Conservation (phyloP, 2,329 filamentous ascomycete species). For the Leptodontidium sp. region DNA sequence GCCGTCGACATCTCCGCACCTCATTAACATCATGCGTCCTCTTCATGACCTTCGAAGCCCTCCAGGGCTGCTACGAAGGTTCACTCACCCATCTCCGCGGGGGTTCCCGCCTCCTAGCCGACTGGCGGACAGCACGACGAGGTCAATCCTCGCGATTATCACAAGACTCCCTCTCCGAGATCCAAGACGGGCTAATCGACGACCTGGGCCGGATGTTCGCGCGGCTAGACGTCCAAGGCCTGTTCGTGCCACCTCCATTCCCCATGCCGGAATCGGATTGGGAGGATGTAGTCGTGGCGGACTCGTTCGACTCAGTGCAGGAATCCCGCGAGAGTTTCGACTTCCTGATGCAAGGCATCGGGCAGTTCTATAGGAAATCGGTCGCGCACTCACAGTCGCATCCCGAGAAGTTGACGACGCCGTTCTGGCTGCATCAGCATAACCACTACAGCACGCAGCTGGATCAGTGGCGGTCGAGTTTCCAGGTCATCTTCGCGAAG, state of each 20-base stretch:
- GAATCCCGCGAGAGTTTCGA: slow-evolving; percentile 45
- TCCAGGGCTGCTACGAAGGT: slow-evolving; percentile 46
- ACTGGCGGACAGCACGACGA: slow-evolving; percentile 45
- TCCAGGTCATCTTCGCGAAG: slow-evolving; percentile 40
- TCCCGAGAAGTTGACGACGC: slow-evolving; percentile 39
- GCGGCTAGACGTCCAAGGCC: slow-evolving; percentile 44
- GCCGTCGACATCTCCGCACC: slow-evolving; percentile 44
- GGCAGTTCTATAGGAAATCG: slow-evolving; percentile 45
- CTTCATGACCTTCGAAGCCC: slow-evolving; percentile 46
- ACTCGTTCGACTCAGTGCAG: slow-evolving; percentile 42
- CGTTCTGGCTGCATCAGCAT: slow-evolving; percentile 42
- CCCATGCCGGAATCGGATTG: slow-evolving; percentile 45
- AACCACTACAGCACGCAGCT: slow-evolving; percentile 44
- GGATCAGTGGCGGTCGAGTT: slow-evolving; percentile 43
- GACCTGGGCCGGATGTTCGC: slow-evolving; percentile 46
- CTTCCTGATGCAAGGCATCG: slow-evolving; percentile 46
- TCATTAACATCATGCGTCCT: slow-evolving; percentile 45
- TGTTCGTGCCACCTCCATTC: slow-evolving; percentile 45
- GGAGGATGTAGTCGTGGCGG: slow-evolving; percentile 42
- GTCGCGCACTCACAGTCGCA: slow-evolving; percentile 41
- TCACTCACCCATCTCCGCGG: slow-evolving; percentile 45
- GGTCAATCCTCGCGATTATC: slow-evolving; percentile 43
- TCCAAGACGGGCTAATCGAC: slow-evolving; percentile 46
- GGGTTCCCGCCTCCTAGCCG: slow-evolving; percentile 44
- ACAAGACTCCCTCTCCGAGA: slow-evolving; percentile 46